Conservation (phyloP, 139 green algal genomes). For the Yamagishiella unicocca region DNA sequence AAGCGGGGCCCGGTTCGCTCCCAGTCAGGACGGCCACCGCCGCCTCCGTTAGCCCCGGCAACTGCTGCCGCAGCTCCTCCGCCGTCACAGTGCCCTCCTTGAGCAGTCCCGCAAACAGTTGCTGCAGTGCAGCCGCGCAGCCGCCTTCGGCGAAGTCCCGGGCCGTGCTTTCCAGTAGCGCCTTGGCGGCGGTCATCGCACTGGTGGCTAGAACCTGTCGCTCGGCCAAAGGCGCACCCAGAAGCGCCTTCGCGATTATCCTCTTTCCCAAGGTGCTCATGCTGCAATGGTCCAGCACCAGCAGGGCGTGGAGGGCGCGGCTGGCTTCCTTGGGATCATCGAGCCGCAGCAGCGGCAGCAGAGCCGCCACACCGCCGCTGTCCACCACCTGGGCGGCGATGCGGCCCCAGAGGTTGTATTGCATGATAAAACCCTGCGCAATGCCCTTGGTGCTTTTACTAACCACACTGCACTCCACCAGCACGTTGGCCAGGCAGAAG, state of each 20-base stretch:
- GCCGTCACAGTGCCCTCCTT: neutral
- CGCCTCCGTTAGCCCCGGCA: neutral
- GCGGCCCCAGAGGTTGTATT: neutral
- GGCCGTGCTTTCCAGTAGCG: neutral
- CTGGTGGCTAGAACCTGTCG: neutral
- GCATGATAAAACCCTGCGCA: too few species aligned
- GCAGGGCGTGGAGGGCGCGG: neutral
- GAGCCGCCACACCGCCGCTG: neutral
- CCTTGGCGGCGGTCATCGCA: neutral
- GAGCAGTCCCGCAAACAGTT: neutral
- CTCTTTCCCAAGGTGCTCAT: too few species aligned
- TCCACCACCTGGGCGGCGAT: neutral
- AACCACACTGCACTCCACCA: neutral
- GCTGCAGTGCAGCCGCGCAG: neutral
- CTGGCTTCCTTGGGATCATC: neutral
- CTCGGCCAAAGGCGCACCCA: neutral
- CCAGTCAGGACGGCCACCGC: neutral
- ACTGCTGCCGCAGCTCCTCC: neutral
- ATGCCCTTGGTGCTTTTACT: neutral
- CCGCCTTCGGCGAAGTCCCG: neutral
- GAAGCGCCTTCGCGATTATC: too few species aligned
- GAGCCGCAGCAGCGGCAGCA: slow-evolving; percentile 10
- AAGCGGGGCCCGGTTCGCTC: neutral
- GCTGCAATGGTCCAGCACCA: neutral
- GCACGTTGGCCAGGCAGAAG: neutral